Conservation (phyloP, 2,329 filamentous ascomycete genomes). For the Colletotrichum orbiculare region DNA sequence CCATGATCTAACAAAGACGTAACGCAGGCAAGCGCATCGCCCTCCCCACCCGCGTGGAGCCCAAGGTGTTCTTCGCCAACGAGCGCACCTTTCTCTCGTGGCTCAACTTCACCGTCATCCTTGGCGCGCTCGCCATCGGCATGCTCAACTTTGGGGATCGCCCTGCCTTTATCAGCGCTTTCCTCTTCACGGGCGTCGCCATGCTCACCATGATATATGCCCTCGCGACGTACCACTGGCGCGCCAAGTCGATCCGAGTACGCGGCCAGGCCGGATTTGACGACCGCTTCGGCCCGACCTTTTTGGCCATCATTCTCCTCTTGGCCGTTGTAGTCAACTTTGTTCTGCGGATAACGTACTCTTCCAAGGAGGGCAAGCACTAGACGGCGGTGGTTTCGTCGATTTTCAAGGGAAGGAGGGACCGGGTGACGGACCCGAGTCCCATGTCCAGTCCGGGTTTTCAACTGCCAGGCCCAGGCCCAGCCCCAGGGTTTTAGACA, state of each 20-base stretch:
- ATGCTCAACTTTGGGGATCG: constrained; percentile 98
- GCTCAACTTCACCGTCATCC: constrained; percentile 99
- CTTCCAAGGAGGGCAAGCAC: constrained; percentile 46
- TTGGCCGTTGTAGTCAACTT: constrained; percentile 97
- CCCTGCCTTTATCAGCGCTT: constrained; percentile 92
- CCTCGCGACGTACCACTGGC: constrained; percentile 95
- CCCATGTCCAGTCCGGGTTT: too few species aligned
- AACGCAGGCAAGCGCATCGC: constrained; percentile 92
- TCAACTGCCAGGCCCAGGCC: too few species aligned
- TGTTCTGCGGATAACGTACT: constrained; percentile 76
- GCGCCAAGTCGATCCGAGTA: constrained; percentile 90
- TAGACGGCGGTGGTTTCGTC: constrained; percentile 25
- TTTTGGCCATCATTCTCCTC: constrained; percentile 86
- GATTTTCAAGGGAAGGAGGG: background rate
- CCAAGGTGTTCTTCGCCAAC: constrained; percentile 99
- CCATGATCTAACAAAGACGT: background rate
- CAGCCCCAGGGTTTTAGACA: too few species aligned
- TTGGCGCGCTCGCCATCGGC: constrained; percentile 94
- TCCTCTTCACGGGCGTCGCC: constrained; percentile 92
- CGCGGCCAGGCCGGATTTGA: constrained; percentile 96
- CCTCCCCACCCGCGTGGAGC: constrained; percentile 96
- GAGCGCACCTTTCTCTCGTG: constrained; percentile 99
- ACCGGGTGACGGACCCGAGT: background rate
- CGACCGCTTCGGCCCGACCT: constrained; percentile 92
- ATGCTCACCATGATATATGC: constrained; percentile 97